Evolutionary conservation across 176 grass and related monocot genomes (phyloP).

Genomic region (Thinopyrum elongatum): DNA sequence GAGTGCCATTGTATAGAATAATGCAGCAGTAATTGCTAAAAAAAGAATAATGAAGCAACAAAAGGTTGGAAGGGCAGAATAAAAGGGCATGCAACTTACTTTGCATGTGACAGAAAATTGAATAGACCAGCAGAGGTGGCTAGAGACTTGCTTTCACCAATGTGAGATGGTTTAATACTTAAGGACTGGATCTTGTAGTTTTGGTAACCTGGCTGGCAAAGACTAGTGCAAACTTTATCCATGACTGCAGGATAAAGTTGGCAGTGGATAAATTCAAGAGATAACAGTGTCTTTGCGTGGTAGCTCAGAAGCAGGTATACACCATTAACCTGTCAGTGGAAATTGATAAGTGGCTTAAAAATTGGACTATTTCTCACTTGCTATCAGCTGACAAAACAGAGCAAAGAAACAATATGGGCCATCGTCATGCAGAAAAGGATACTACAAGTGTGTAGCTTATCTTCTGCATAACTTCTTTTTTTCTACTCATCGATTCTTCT

Average conservation of each 20-base stretch:
- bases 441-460: constrained; percentile 4
- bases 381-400: background rate
- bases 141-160: constrained; percentile 33
- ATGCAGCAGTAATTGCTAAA: background rate
- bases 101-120: constrained; percentile 48
- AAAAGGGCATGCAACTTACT: constrained; percentile 37
- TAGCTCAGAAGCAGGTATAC: constrained; percentile 42
- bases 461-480: background rate
- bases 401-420: background rate
- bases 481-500: background rate
- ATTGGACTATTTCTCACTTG: background rate
- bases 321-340: constrained; percentile 37
- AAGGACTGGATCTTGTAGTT: constrained; percentile 38
- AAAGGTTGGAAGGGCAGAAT: too few relatives aligned
- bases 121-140: constrained; percentile 31
- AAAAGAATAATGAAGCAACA: too few relatives aligned
- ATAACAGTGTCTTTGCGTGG: constrained; percentile 45
- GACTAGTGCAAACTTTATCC: constrained; percentile 50
- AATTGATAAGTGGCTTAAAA: constrained; percentile 26
- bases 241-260: constrained; percentile 43
- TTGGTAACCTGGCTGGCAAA: constrained; percentile 21
- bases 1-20: too few relatives aligned
- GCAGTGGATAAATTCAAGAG: constrained; percentile 54
- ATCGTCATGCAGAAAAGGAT: background rate
- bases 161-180: constrained; percentile 38